Conservation (phyloP, 2,329 filamentous ascomycete species). For the Aspergillus sp. region DNA sequence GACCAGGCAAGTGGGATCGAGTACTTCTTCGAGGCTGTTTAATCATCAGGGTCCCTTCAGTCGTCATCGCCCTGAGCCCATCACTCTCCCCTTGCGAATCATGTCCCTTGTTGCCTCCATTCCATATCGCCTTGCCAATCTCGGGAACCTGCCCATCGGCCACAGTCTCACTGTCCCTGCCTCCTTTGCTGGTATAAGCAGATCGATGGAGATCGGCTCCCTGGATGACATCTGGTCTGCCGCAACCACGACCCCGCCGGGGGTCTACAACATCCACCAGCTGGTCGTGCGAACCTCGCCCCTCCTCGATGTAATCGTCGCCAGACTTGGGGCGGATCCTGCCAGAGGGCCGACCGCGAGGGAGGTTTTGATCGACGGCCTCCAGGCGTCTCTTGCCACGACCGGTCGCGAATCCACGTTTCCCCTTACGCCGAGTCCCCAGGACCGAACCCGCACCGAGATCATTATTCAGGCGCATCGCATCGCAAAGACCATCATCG, state of each 20-base stretch:
- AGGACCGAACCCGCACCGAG: conserved; percentile 11
- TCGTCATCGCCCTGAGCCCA: conserved; percentile 6
- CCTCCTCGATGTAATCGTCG: conserved; percentile 8
- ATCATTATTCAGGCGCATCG: conserved; percentile 23
- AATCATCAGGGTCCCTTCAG: conserved; percentile 7
- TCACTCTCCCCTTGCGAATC: conserved; percentile 7
- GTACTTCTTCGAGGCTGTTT: background rate
- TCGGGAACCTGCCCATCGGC: conserved; percentile 4
- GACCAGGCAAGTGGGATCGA: background rate
- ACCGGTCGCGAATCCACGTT: conserved; percentile 3
- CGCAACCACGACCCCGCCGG: conserved; percentile 4
- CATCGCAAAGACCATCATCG: conserved; percentile 23
- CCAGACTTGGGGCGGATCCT: background rate
- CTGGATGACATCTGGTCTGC: conserved; percentile 5
- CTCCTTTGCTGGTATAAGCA: background rate
- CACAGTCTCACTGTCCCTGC: background rate
- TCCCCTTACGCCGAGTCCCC: conserved; percentile 2
- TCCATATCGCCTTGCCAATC: conserved; percentile 8
- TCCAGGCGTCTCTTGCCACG: conserved; percentile 1
- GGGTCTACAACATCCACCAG: conserved; percentile 8
- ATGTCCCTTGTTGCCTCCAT: conserved; percentile 8
- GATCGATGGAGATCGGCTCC: conserved; percentile 4
- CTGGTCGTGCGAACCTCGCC: conserved; percentile 8
- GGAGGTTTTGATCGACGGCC: conserved; percentile 2
- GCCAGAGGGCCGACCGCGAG: background rate